Conservation (phyloP, 2,329 filamentous ascomycete species). For the Dothistroma pini region DNA sequence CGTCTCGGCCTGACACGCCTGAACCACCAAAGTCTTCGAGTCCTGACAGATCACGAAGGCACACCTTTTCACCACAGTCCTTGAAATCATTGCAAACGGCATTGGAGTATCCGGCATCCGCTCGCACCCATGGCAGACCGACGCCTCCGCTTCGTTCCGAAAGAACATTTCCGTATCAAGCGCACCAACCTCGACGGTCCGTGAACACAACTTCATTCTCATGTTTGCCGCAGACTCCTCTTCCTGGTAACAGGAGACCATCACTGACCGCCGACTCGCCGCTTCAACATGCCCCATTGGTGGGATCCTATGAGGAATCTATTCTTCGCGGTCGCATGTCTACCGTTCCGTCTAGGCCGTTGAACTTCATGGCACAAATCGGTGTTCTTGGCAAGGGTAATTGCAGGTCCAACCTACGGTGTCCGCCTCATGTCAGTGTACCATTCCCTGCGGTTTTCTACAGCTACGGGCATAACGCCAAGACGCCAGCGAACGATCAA, state of each 20-base stretch:
- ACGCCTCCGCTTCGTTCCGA: constrained; percentile 55
- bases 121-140: constrained; percentile 23
- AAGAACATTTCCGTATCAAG: constrained; percentile 63
- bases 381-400: constrained; percentile 86
- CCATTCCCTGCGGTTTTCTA: constrained; percentile 96
- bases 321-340: constrained; percentile 96
- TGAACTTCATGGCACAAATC: constrained; percentile 93
- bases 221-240: constrained; percentile 43
- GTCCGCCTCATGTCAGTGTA: constrained; percentile 84
- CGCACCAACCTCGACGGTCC: constrained; percentile 74
- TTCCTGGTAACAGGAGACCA: constrained; percentile 57
- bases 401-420: constrained; percentile 79
- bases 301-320: constrained; percentile 96
- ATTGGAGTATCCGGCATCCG: constrained; percentile 32
- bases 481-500: constrained; percentile 69
- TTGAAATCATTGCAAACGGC: constrained; percentile 50
- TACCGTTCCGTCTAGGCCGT: constrained; percentile 84
- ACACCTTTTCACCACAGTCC: constrained; percentile 65
- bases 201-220: constrained; percentile 55
- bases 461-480: constrained; percentile 70
- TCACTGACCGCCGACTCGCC: constrained; percentile 73
- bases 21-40: constrained; percentile 37
- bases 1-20: constrained; percentile 32
- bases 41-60: constrained; percentile 57
- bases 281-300: constrained; percentile 87